Percentiles rank a stretch among this genome's conserved stretches.
Conservation (phyloP, 768 basidiomycete species). For the Pisolithus microcarpus region DNA sequence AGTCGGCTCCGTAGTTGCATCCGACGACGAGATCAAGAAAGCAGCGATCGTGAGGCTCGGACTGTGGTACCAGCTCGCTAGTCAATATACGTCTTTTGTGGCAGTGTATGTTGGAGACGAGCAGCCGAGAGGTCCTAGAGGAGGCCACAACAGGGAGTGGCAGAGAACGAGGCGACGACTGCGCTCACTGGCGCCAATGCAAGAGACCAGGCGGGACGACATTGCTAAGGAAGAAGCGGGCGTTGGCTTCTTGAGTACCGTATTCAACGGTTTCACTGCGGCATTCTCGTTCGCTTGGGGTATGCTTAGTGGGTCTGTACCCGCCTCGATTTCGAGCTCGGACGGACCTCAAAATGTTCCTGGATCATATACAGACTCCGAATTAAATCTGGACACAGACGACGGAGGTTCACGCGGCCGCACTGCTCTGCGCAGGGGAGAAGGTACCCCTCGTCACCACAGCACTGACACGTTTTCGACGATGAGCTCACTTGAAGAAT, state of each 20-base stretch:
- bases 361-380: conserved; percentile 15
- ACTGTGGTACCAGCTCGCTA: conserved; percentile 44
- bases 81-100: conserved; percentile 49
- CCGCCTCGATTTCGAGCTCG: background rate
- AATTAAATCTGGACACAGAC: conserved; percentile 5
- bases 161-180: conserved; percentile 12
- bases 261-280: conserved; percentile 14
- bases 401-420: conserved; percentile 2
- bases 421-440: background rate
- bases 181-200: background rate
- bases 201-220: background rate
- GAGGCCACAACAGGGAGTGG: conserved; percentile 7
- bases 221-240: background rate
- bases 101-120: conserved; percentile 37
- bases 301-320: conserved; percentile 3
- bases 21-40: conserved; percentile 31
- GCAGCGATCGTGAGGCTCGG: conserved; percentile 46
- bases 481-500: conserved; percentile 40
- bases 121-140: conserved; percentile 2
- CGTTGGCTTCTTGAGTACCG: conserved; percentile 11
- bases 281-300: conserved; percentile 13
- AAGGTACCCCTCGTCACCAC: conserved; percentile 13
- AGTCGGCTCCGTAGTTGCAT: conserved; percentile 16
- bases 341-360: conserved; percentile 8
- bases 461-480: conserved; percentile 38